These are phyloP conservation scores for Herpotrichia juniperi DNA, from an alignment of 2,329 filamentous ascomycete genomes.

Conservation along the genomic window DNA sequence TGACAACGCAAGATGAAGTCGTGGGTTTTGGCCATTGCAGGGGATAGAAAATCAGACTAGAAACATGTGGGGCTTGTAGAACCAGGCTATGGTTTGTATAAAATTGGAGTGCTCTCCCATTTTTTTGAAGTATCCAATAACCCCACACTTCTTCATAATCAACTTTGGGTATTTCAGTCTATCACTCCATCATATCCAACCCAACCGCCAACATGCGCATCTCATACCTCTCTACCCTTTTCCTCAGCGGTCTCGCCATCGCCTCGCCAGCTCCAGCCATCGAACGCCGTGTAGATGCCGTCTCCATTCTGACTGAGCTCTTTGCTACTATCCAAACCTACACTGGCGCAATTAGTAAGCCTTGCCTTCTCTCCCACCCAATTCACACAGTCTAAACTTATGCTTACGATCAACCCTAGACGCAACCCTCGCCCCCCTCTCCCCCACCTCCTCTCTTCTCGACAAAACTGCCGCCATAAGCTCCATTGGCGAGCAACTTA, in stretches of 20 bases:
- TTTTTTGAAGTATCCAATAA: no score
- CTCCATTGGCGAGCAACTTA: constrained; percentile 22
- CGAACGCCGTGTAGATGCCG: constrained; percentile 15
- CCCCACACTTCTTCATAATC: no score
- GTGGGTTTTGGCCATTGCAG: no score
- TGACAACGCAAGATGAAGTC: no score
- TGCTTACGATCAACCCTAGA: constrained; percentile 11
- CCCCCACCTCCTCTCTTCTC: constrained; percentile 17
- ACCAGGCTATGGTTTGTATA: no score
- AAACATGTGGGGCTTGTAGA: no score
- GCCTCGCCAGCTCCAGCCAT: constrained; percentile 16
- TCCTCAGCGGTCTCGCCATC: constrained; percentile 21
- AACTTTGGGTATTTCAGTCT: no score
- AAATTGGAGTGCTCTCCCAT: no score
- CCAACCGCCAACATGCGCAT: constrained; percentile 18
- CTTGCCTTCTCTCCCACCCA: background rate
- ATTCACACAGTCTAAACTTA: background rate
- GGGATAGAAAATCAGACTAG: no score
- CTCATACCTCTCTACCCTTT: constrained; percentile 17
- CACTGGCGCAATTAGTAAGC: constrained; percentile 17
- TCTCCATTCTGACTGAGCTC: constrained; percentile 21
- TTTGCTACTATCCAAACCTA: constrained; percentile 24
- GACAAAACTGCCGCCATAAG: constrained; percentile 23
- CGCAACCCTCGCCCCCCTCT: constrained; percentile 23
- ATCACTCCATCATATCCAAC: background rate